phyloP scores from a whole-genome alignment of 176 grass and related monocot genomes.

The Oryza officinalis region DNA sequence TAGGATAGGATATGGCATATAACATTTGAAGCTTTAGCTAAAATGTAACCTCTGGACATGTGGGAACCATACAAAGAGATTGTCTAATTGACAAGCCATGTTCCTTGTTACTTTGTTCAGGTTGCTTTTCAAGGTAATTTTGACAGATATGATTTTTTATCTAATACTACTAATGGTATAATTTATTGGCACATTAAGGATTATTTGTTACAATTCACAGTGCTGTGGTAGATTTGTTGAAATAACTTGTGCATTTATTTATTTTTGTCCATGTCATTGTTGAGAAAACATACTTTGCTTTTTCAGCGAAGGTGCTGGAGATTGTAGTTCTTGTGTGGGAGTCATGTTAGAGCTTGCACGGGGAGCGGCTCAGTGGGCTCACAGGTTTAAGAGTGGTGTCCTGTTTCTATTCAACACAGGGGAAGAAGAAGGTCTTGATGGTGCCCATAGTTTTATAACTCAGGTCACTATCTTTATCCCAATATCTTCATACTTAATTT shows the following conservation, averaged over 20 bases:
- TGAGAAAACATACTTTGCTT: constrained; percentile 18
- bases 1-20: background rate
- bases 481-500: background rate
- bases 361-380: constrained; percentile 86
- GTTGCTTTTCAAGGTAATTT: constrained; percentile 12
- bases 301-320: constrained; percentile 87
- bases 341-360: constrained; percentile 98
- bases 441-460: constrained; percentile 98
- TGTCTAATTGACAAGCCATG: background rate
- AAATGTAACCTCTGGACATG: background rate
- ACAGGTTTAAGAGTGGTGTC: constrained; percentile 82
- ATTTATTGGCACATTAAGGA: background rate
- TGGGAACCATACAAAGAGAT: constrained; percentile 8
- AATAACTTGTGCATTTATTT: background rate
- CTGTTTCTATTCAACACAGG: constrained; percentile 98
- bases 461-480: constrained; percentile 65
- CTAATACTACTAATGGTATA: background rate
- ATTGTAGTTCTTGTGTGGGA: constrained; percentile 94
- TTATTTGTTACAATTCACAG: background rate
- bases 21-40: background rate
- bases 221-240: background rate
- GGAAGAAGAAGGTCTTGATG: constrained; percentile 97
- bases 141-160: constrained; percentile 4
- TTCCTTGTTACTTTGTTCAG: constrained; percentile 17
- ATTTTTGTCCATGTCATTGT: constrained; percentile 1